Base-by-base conservation (phyloP, 2,329 filamentous ascomycete species). In the Claviceps quebecensis region DNA sequence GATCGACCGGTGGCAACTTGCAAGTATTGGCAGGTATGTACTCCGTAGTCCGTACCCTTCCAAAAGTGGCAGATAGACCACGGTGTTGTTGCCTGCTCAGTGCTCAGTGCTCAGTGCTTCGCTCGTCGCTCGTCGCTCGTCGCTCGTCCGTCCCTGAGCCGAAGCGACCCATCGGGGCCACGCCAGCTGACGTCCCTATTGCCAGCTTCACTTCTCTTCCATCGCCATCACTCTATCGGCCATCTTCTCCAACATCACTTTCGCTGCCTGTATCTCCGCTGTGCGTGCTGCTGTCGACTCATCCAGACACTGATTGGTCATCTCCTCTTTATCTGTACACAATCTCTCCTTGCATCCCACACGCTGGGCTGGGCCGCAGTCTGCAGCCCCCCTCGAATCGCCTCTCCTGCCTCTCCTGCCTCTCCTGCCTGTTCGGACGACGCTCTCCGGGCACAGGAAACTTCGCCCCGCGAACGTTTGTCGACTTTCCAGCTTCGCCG, bases 231-330 rank as follows among this genome's bases (percentile, higher is more conserved):
- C 40, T 14, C 34, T 26, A 36, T 50, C 53, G 23, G 13, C 47
- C 19, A 17, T 23, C 40, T 40, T 47, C 40, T 36, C 26, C 53
- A 52, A 48, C 37, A 29, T 45, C 52, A 45, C 51, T 26, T 39
- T 49, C 41, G 41, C 47, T 39, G 47, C 36, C 52, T 17, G 38
- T 41, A 47, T 50, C 40, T 40, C 45, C 29, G 47, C 40, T 45
- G 44, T 51, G 48, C 39, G 39, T 34, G 45, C 37, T 48, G 45
- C 49, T 46, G 23, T 53, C 49, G 49, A 49, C 45, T 48, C 40
- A 44, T 41, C 44, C 51, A 47, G 44, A 26, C 43, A 43, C n/a
- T 26, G 37, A 43, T 47, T 38, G 38, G 16, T 22, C 19, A 44
- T 46, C n/a, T 36, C 45, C 19, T 48, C 48, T 37, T 8, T 16